A percentile compares a stretch with the other conserved stretches of the same genome.
Conservation (phyloP, 768 basidiomycete species). For the Porphyrellus cyaneotinctus region DNA sequence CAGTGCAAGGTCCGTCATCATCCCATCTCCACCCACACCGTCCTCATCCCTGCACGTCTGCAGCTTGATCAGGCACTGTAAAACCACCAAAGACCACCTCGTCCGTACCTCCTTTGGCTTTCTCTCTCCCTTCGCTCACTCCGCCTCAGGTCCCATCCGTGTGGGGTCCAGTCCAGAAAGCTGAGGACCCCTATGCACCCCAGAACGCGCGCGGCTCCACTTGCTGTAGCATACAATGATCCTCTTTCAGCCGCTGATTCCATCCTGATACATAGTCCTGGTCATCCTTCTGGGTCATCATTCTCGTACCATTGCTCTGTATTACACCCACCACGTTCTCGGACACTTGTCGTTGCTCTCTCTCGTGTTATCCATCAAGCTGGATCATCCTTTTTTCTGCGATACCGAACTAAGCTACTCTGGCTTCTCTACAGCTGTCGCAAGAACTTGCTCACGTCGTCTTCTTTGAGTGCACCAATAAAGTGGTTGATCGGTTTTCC, state of each 20-base stretch:
- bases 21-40: background rate
- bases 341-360: conserved; percentile 1
- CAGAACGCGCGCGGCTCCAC: conserved; percentile 46
- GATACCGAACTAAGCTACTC: conserved; percentile 7
- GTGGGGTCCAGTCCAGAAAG: conserved; percentile 92
- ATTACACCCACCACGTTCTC: conserved; percentile 11
- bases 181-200: conserved; percentile 90
- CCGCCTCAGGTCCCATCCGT: conserved; percentile 79
- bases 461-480: conserved; percentile 52
- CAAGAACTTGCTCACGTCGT: conserved; percentile 43
- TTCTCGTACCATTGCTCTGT: conserved; percentile 14
- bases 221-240: conserved; percentile 62
- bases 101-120: conserved; percentile 34
- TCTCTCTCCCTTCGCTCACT: conserved; percentile 16
- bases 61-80: conserved; percentile 73
- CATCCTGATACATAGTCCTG: background rate
- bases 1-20: conserved; percentile 49
- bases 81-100: conserved; percentile 67
- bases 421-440: conserved; percentile 30
- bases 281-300: background rate
- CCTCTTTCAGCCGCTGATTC: background rate
- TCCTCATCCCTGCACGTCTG: conserved; percentile 3
- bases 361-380: conserved; percentile 11
- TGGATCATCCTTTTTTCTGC: conserved; percentile 8
- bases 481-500: conserved; percentile 60